These are phyloP conservation scores for Solanum appendiculatum DNA, from an alignment of 257 asterid genomes.

Conservation along the genomic window DNA sequence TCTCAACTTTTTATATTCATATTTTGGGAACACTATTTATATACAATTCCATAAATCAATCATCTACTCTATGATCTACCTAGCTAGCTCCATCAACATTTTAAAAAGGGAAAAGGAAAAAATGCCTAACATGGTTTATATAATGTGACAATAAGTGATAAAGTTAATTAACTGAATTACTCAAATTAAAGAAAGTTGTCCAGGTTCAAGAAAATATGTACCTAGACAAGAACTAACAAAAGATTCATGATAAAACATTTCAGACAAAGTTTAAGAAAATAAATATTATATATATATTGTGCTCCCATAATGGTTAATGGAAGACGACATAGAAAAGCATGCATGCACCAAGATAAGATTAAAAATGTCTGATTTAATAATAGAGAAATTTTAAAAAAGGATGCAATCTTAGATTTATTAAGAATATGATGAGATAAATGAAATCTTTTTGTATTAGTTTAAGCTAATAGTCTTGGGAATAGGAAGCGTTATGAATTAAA, in stretches of 20 bases:
- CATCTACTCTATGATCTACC: neutral
- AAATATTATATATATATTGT: neutral
- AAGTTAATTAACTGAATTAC: neutral
- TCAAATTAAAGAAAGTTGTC: neutral
- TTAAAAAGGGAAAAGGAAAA: no score
- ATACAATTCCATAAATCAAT: neutral
- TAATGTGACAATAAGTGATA: neutral
- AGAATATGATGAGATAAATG: neutral
- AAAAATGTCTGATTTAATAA: neutral
- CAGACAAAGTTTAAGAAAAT: neutral
- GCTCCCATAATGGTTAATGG: neutral
- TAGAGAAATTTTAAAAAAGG: neutral
- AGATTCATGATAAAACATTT: constrained; percentile 9
- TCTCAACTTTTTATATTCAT: neutral
- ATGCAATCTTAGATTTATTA: neutral
- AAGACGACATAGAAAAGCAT: neutral
- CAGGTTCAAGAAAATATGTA: constrained; percentile 11
- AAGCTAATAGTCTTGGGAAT: no score
- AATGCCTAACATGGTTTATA: neutral
- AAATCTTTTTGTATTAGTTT: neutral
- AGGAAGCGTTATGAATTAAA: neutral
- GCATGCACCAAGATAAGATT: neutral
- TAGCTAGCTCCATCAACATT: neutral
- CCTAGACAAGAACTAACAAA: constrained; percentile 15
- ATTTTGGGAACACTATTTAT: neutral